Base-by-base conservation (phyloP, 495 filamentous ascomycete genomes). In the Cladorrhinum samala region DNA sequence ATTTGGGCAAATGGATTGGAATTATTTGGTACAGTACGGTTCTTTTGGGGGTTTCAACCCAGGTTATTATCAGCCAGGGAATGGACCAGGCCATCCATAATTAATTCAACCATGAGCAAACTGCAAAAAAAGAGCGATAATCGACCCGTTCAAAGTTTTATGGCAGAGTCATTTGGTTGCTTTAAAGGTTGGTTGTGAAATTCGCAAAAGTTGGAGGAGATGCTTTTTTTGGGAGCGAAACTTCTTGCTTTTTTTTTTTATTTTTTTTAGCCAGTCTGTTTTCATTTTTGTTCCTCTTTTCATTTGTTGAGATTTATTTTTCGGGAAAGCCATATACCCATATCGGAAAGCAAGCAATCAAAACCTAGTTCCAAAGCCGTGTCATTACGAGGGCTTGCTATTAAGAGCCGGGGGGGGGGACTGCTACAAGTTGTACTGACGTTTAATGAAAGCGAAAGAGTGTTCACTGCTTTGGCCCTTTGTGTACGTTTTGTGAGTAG, bases 1-100 rank as follows among this genome's bases (percentile, higher is more conserved):
- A 50, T 64, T 70, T 25, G 62, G 61, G 14, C 68, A 72, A 24
- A 70, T 76, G 68, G 72, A 76, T 36, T 74, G 70, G 72, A 68
- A 69, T 38, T 73, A 69, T 46, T 38, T 76, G 13, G 61, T 73
- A 33, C 72, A 73, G 54, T 69, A 70, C 20, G 54, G 52, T 40
- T 56, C 56, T 18, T 60, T 60, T 33, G 67, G 70, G 6, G 69
- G 68, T 33, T 72, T 67, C 49, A 68, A 60, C 41, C 58, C 65
- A 9, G 17, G 39, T 19, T 59, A 52, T 33, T 56, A 50, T 25
- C 41, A 39, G 23, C 54, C 47, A 21, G 50, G 55, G 11, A 49
- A 45, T n/a, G 52, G 46, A 9, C 30, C 24, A 17, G 39, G 39
- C 7, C 6, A 42, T 42, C 14, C 5, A 33, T 33, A 33, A 33